Evolutionary conservation across 345 rosid species (phyloP).

Genomic region (Salix caprea): DNA sequence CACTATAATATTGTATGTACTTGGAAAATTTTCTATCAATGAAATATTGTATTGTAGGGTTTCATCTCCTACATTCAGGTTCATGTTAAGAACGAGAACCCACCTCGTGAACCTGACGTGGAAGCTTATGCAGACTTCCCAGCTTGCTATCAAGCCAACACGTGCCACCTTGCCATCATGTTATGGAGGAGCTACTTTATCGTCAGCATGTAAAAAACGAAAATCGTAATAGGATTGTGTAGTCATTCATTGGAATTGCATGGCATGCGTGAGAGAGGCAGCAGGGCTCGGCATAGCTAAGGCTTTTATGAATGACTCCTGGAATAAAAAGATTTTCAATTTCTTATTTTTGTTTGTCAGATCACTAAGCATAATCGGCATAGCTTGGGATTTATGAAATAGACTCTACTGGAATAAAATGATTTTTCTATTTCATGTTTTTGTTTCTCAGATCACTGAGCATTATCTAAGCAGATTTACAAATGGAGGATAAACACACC

Average conservation of each 20-base stretch:
- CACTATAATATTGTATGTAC: neutral
- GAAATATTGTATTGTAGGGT: no score
- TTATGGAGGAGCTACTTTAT: no score
- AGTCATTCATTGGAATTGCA: neutral
- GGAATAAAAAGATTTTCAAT: neutral
- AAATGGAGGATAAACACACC: neutral
- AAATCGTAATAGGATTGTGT: neutral
- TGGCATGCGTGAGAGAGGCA: neutral
- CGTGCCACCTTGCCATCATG: no score
- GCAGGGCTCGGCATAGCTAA: neutral
- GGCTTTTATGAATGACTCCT: neutral
- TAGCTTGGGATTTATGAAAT: neutral
- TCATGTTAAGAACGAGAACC: neutral
- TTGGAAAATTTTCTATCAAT: no score
- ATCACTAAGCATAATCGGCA: neutral
- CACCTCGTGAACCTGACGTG: no score
- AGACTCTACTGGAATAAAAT: neutral
- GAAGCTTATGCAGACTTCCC: no score
- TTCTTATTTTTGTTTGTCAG: neutral
- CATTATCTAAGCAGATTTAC: neutral
- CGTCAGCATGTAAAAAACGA: no score
- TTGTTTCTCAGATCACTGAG: neutral
- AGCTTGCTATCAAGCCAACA: no score
- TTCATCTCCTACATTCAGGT: neutral
- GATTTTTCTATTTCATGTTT: neutral